These are phyloP conservation scores for Eudorina sp. DNA, from an alignment of 139 green algal species.

Conservation along the genomic window DNA sequence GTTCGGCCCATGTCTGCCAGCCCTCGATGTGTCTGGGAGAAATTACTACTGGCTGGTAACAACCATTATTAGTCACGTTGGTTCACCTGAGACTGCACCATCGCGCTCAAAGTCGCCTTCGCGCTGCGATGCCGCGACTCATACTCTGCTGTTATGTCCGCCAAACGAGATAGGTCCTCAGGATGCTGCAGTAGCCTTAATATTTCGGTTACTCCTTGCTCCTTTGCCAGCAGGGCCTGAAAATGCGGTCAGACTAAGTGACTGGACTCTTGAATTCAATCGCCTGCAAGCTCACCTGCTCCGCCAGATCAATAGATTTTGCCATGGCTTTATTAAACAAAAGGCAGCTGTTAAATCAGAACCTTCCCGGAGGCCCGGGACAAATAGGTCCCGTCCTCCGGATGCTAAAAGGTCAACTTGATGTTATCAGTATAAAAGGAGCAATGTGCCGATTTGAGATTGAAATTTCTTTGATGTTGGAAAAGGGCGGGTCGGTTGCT, in stretches of 20 bases:
- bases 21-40: no score
- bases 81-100: conserved; percentile 69
- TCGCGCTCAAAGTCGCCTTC: conserved; percentile 69
- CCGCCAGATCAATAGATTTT: conserved; percentile 1
- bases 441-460: no score
- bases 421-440: no score
- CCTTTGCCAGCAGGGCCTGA: conserved; percentile 41
- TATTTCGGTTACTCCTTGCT: conserved; percentile 63
- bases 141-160: conserved; percentile 36
- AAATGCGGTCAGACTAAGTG: neutral
- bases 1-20: no score
- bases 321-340: no score
- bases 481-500: no score
- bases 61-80: no score
- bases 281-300: neutral
- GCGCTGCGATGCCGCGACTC: conserved; percentile 52
- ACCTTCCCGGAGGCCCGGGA: neutral
- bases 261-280: neutral
- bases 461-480: no score
- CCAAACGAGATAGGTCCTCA: conserved; percentile 45
- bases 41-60: no score
- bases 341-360: neutral
- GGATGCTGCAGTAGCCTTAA: conserved; percentile 67
- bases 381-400: neutral
- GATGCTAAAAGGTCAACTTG: no score